These are phyloP conservation scores for Amanita inopinata DNA, from an alignment of 768 basidiomycete species.

Conservation along the genomic window DNA sequence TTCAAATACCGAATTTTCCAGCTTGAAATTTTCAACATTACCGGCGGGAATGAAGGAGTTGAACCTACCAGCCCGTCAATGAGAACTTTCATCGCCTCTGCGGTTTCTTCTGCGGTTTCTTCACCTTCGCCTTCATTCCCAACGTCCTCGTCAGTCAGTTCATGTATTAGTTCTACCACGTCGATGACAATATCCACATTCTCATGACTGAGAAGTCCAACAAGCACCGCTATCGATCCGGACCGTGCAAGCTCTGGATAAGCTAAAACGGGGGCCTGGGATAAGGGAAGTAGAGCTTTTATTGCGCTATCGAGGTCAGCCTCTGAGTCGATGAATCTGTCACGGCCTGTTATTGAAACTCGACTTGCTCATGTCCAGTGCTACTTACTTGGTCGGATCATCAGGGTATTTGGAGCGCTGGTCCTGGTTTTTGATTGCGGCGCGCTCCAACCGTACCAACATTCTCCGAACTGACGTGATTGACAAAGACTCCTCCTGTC, in stretches of 20 bases:
- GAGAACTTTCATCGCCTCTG: slow-evolving; percentile 63
- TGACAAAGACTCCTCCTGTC: slow-evolving; percentile 57
- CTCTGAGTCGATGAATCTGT: slow-evolving; percentile 97
- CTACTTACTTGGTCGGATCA: slow-evolving; percentile 75
- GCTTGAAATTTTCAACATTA: slow-evolving; percentile 30
- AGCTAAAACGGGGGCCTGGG: slow-evolving; percentile 72
- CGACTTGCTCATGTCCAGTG: slow-evolving; percentile 1
- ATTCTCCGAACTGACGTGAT: slow-evolving; percentile 63
- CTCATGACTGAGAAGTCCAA: slow-evolving; percentile 88
- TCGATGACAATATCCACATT: slow-evolving; percentile 97
- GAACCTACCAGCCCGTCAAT: slow-evolving; percentile 65
- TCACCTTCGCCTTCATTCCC: slow-evolving; percentile 69
- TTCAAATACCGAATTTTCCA: slow-evolving; percentile 78
- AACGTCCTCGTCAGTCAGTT: slow-evolving; percentile 94
- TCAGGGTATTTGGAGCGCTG: slow-evolving; percentile 91
- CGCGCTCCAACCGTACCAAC: slow-evolving; percentile 75
- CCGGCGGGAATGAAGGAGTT: neutral
- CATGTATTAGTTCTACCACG: slow-evolving; percentile 84
- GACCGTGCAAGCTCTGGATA: slow-evolving; percentile 86
- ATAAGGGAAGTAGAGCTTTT: slow-evolving; percentile 80
- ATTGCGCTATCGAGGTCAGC: slow-evolving; percentile 86
- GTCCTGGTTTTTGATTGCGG: slow-evolving; percentile 91
- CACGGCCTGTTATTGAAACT: neutral
- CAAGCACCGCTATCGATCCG: slow-evolving; percentile 57
- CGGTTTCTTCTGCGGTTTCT: slow-evolving; percentile 51